A percentile compares a stretch with the other conserved stretches of the same genome.
These are phyloP conservation scores for Colletotrichum tamarilloi DNA, from an alignment of 2,329 filamentous ascomycete genomes.

Conservation along the genomic window DNA sequence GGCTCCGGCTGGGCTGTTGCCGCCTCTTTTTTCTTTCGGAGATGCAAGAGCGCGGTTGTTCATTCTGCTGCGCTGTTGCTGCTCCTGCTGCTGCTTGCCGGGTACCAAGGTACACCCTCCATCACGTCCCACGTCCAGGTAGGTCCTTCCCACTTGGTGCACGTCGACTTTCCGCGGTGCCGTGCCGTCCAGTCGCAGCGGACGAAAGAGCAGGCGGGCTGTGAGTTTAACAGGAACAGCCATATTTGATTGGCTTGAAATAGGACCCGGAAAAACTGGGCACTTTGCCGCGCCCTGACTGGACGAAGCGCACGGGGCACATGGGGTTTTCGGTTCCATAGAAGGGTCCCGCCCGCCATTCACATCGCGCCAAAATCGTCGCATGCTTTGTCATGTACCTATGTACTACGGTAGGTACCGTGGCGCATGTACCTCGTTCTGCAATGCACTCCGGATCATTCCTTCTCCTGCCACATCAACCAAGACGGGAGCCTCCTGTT, in stretches of 20 bases:
- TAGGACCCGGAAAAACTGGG: conserved; percentile 3
- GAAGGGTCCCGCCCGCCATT: conserved; percentile 15
- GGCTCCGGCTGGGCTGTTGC: conserved; percentile 14
- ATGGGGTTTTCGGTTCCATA: not conserved
- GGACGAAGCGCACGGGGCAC: conserved; percentile 4
- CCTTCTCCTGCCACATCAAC: not conserved
- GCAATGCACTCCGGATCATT: not conserved
- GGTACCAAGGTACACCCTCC: not conserved
- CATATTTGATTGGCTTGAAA: conserved; percentile 17
- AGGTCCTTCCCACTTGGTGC: not conserved
- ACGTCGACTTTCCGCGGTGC: not conserved
- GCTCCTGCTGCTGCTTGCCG: not conserved
- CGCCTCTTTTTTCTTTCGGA: not conserved
- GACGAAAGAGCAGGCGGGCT: conserved; percentile 10
- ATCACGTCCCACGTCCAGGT: not conserved
- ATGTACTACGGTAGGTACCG: not conserved
- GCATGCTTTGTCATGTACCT: conserved; percentile 3
- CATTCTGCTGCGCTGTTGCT: not conserved
- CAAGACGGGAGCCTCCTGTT: not conserved
- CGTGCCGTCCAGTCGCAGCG: conserved; percentile 13
- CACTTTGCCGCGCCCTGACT: conserved; percentile 17
- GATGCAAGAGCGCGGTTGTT: not conserved
- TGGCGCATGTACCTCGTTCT: not conserved
- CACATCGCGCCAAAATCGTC: conserved; percentile 20
- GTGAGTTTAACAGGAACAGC: not conserved